Evolutionary conservation across 306 rosid species (phyloP), one percentile per base, ranked within the genome.

Genomic region (Abrus precatorius): DNA sequence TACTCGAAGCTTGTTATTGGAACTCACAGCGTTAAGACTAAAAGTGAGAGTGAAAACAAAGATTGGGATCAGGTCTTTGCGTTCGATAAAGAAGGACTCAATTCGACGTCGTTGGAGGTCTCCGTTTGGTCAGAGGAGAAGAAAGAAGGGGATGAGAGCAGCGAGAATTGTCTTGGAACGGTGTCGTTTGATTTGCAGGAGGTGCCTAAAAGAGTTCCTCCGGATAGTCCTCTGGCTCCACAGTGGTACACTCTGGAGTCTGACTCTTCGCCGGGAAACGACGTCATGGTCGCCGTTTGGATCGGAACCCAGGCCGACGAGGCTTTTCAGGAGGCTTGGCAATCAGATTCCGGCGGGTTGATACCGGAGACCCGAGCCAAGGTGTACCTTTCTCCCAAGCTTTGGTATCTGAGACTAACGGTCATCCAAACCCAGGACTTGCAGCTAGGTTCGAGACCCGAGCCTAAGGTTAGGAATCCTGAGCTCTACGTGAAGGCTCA

Each of bases 51-150:
- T 5, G 85, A 88, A 5, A 84, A 87, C n/a, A 91, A 86, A 66
- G 99, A 95, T 3, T 93, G 99, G 97, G 97, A 93, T 83, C 99
- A 90, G 69, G 97, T 91, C 5, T 95, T 91, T 2, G 92, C 97
- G 0, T 95, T 95, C 43, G 94, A 93, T 13, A 95, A 93, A 76
- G 97, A 91, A 6, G 89, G 94, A 0, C 84, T 95, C 32, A 95
- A 95, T 54, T 95, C 97, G 0, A 89, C 93, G 1, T 89, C 92
- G 0, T 85, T 95, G 34, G 97, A 95, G 81, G 95, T 95, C 14
- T 95, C 94, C 0, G 87, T 91, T 9, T 93, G 95, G 94, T 41
- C 81, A 0, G 92, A 86, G 43, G 91, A 85, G 67, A 84, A 79
- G 27, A 90, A 87, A 50, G 93, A 90, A 72, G 87, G 82, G 3